These are phyloP conservation scores for Cytidiella melzeri DNA, from an alignment of 768 basidiomycete genomes.

Conservation along the genomic window DNA sequence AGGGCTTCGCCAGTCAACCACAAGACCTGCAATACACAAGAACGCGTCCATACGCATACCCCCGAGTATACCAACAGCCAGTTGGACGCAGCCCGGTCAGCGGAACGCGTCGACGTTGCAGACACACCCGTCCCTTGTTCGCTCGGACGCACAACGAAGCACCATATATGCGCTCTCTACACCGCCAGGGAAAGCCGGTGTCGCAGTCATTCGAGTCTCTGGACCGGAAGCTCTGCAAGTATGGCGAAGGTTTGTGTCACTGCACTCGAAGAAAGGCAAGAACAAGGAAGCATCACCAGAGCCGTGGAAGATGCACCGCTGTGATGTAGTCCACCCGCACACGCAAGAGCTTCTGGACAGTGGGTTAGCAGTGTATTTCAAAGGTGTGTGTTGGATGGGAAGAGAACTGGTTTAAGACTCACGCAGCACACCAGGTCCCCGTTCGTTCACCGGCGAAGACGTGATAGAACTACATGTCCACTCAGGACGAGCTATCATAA, in stretches of 20 bases:
- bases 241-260: constrained; percentile 53
- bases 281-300: constrained; percentile 30
- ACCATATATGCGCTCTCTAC: constrained; percentile 90
- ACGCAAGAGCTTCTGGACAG: constrained; percentile 65
- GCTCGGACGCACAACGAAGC: constrained; percentile 47
- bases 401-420: too few species aligned
- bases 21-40: too few species aligned
- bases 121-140: constrained; percentile 14
- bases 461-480: constrained; percentile 83
- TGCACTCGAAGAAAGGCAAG: constrained; percentile 6
- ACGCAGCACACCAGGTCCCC: constrained; percentile 57
- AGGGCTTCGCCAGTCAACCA: not conserved
- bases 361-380: constrained; percentile 77
- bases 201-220: constrained; percentile 78
- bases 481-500: constrained; percentile 76
- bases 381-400: constrained; percentile 45
- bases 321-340: constrained; percentile 59
- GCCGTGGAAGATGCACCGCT: constrained; percentile 67
- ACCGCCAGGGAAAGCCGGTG: constrained; percentile 78
- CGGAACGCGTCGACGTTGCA: not conserved
- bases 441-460: constrained; percentile 80
- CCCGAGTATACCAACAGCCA: too few species aligned
- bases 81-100: not conserved
- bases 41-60: too few species aligned
- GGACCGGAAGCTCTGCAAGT: constrained; percentile 66